Conservation (phyloP, 139 green algal genomes). For the Closterium sp. region DNA sequence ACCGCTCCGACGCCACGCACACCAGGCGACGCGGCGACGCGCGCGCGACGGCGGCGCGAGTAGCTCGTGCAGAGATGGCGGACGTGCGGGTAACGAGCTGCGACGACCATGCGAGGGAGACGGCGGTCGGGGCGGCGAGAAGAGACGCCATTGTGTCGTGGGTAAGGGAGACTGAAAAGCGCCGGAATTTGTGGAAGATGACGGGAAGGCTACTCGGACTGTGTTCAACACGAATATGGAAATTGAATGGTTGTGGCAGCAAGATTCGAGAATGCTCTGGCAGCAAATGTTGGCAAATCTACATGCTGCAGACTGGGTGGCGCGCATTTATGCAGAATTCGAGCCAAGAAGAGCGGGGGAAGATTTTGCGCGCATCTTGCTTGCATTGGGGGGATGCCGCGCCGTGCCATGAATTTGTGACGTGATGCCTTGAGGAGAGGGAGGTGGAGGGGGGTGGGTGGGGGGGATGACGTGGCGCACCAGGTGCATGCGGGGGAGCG, state of each 20-base stretch:
- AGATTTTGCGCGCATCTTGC: no score
- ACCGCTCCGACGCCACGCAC: neutral
- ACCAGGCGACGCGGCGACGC: neutral
- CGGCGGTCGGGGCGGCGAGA: neutral
- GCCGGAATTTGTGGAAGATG: neutral
- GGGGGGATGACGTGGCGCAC: neutral
- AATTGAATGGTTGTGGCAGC: neutral
- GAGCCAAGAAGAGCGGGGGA: no score
- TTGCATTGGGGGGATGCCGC: no score
- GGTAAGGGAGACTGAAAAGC: neutral
- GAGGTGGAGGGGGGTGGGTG: no score
- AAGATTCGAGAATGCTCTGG: neutral
- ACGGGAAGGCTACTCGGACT: neutral
- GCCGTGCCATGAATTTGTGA: no score
- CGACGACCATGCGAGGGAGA: neutral
- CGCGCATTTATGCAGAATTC: neutral
- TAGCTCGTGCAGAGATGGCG: neutral
- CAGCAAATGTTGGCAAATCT: no score
- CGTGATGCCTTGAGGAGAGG: neutral
- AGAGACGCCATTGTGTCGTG: neutral
- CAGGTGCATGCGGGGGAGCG: neutral
- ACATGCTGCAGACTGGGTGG: neutral
- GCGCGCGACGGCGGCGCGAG: neutral
- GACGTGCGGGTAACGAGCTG: neutral
- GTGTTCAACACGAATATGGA: no score